Evolutionary conservation across 352 stramenopile genomes (phyloP).

Genomic region (Globisporangium nunn): DNA sequence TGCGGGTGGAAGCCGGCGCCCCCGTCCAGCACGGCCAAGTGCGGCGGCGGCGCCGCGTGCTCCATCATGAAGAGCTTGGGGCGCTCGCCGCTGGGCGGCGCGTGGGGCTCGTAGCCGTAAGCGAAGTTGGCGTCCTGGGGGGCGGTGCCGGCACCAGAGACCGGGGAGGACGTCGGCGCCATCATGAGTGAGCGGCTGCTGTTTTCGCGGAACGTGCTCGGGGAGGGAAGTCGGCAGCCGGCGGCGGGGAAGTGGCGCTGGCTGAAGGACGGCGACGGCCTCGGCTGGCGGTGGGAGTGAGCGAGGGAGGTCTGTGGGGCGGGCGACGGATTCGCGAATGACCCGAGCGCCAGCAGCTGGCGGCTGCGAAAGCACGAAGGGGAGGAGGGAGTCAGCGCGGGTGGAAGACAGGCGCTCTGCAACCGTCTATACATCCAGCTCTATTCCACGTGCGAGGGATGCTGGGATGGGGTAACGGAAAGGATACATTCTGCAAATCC

Average conservation of each 20-base stretch:
- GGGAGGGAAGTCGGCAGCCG: not conserved
- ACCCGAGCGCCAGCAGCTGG: not conserved
- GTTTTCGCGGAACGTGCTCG: not conserved
- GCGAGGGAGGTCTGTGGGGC: not conserved
- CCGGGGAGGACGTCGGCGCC: not conserved
- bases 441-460: not conserved
- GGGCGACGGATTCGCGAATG: slow-evolving; percentile 2
- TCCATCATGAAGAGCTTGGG: slow-evolving; percentile 53
- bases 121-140: not conserved
- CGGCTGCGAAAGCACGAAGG: not conserved
- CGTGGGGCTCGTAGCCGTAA: not conserved
- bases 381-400: not conserved
- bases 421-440: no score
- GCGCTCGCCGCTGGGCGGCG: slow-evolving; percentile 16
- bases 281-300: not conserved
- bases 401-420: not conserved
- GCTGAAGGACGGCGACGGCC: no score
- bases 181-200: slow-evolving; percentile 1
- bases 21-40: slow-evolving; percentile 23
- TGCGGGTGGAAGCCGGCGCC: slow-evolving; percentile 34
- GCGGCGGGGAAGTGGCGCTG: not conserved
- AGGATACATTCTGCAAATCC: no score
- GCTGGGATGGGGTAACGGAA: no score
- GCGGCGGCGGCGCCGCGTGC: slow-evolving; percentile 1
- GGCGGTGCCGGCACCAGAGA: not conserved